Percentiles rank a stretch among this genome's conserved stretches.
phyloP scores from a whole-genome alignment of 441 rosid species.

The Croton setiger region DNA sequence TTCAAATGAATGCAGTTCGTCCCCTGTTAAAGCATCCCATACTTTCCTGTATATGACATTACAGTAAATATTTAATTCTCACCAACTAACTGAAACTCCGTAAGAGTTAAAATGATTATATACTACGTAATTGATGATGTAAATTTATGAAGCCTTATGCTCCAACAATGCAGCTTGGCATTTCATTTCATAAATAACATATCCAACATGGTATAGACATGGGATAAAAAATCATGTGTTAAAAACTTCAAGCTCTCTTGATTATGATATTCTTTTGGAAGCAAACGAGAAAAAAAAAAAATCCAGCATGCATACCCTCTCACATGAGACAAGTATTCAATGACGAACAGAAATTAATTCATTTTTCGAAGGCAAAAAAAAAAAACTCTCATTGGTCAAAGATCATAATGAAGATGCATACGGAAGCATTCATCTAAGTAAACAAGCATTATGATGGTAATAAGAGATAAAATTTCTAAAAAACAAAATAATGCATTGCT shows the following conservation, averaged over 20 bases:
- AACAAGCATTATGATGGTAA: not conserved
- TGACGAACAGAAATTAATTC: not conserved
- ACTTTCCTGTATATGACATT: constrained; percentile 59
- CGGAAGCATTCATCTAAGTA: not conserved
- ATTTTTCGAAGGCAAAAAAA: not conserved
- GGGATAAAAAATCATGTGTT: not conserved
- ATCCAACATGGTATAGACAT: not conserved
- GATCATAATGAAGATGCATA: not conserved
- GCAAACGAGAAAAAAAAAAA: not conserved
- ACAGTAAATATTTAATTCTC: not conserved
- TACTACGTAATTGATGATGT: too few species aligned
- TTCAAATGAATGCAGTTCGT: constrained; percentile 86
- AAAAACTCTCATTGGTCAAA: not conserved
- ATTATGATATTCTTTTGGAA: not conserved
- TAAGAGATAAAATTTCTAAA: not conserved
- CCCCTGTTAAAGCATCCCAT: constrained; percentile 97
- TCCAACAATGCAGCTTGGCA: not conserved
- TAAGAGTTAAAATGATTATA: not conserved
- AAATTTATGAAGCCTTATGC: not conserved
- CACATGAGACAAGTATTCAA: not conserved
- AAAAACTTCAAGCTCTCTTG: not conserved
- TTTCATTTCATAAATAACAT: not conserved
- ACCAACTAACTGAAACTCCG: not conserved
- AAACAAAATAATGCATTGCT: not conserved
- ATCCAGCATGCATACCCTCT: not conserved